These are phyloP conservation scores for Blastomyces emzantsi DNA, from an alignment of 2,329 filamentous ascomycete species.

Conservation along the genomic window DNA sequence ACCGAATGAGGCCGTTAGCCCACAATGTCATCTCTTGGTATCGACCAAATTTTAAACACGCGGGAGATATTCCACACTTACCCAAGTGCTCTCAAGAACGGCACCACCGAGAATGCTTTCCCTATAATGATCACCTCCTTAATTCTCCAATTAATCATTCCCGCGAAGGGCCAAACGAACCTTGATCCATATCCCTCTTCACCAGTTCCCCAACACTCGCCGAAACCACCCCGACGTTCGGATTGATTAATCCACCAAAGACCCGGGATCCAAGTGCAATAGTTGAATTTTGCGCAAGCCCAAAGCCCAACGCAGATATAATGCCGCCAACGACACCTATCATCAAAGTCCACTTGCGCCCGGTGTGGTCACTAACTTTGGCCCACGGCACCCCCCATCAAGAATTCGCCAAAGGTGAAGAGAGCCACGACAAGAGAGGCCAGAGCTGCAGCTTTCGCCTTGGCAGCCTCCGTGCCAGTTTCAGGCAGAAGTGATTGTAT, in stretches of 20 bases:
- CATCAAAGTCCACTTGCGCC: slow-evolving; percentile 12
- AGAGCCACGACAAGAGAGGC: slow-evolving; percentile 9
- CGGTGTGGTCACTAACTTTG: slow-evolving; percentile 11
- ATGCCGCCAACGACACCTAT: slow-evolving; percentile 10
- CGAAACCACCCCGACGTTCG: slow-evolving; percentile 11
- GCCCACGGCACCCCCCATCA: slow-evolving; percentile 11
- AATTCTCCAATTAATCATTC: neutral
- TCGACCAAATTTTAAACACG: slow-evolving; percentile 6
- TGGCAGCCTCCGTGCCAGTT: neutral
- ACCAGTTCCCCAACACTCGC: slow-evolving; percentile 13
- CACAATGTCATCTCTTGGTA: slow-evolving; percentile 25
- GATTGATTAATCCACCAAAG: slow-evolving; percentile 12
- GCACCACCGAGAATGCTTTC: slow-evolving; percentile 12
- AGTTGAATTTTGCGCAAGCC: slow-evolving; percentile 6
- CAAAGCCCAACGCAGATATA: slow-evolving; percentile 10
- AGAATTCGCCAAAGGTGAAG: slow-evolving; percentile 14
- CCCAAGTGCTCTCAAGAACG: slow-evolving; percentile 12
- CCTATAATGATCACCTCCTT: neutral
- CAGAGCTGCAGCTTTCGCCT: slow-evolving; percentile 4
- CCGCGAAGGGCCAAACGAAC: neutral
- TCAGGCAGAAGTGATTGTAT: slow-evolving; percentile 8
- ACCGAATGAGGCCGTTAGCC: slow-evolving; percentile 29
- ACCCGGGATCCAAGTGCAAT: slow-evolving; percentile 7
- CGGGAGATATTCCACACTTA: slow-evolving; percentile 14
- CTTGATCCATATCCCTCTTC: slow-evolving; percentile 6